Conservation (phyloP, 2,329 filamentous ascomycete species). For the Pseudogymnoascus sp. region DNA sequence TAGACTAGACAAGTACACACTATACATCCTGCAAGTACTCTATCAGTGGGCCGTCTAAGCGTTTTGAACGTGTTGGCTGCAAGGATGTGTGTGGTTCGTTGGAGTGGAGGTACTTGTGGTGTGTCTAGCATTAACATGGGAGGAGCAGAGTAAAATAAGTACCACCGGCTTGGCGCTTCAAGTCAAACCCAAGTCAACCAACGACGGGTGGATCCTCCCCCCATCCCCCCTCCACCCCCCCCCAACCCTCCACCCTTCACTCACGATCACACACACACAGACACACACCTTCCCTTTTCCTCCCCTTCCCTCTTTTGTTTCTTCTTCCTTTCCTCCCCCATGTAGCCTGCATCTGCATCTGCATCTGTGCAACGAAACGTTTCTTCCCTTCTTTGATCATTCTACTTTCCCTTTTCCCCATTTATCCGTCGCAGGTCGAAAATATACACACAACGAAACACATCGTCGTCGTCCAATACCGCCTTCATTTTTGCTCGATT, state of each 20-base stretch:
- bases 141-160: not conserved
- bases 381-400: constrained; percentile 10
- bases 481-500: not conserved
- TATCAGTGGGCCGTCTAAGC: not conserved
- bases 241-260: not conserved
- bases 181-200: not conserved
- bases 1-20: too few species aligned
- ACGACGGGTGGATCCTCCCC: not conserved
- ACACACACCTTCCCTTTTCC: constrained; percentile 5
- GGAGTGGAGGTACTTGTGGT: not conserved
- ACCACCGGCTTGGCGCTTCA: constrained; percentile 6
- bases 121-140: not conserved
- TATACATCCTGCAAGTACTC: not conserved
- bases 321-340: constrained; percentile 14
- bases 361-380: constrained; percentile 9
- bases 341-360: constrained; percentile 10
- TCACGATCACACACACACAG: not conserved
- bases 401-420: not conserved
- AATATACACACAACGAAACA: not conserved
- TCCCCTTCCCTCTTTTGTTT: constrained; percentile 8
- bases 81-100: not conserved
- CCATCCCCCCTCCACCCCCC: not conserved
- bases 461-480: not conserved
- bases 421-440: constrained; percentile 8
- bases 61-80: not conserved